Percentiles rank a stretch among this genome's conserved stretches.
Conservation (phyloP, 805 yeast species). For the Ogataea polymorpha region DNA sequence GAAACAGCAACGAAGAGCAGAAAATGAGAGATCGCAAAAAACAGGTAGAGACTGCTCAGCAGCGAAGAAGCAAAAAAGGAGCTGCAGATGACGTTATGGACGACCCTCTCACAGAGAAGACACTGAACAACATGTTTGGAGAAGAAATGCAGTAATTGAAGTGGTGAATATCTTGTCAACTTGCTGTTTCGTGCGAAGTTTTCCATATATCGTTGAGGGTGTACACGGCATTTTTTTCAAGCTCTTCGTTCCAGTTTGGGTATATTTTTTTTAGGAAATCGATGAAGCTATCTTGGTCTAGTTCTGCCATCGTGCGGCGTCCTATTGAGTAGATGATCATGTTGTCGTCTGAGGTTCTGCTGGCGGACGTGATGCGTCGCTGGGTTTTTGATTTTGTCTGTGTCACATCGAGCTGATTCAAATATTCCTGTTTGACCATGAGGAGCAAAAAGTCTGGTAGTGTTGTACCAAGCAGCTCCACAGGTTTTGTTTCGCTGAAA, state of each 20-base stretch:
- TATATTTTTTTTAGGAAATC: slow-evolving; percentile 26
- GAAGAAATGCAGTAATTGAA: slow-evolving; percentile 26
- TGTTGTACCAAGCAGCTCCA: slow-evolving; percentile 21
- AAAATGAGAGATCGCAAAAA: slow-evolving; percentile 44
- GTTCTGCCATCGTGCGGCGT: slow-evolving; percentile 27
- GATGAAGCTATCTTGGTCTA: slow-evolving; percentile 24
- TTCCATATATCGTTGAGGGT: slow-evolving; percentile 25
- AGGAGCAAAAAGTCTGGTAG: slow-evolving; percentile 21
- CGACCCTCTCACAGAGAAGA: slow-evolving; percentile 70
- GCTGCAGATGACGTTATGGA: slow-evolving; percentile 51
- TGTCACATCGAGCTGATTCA: slow-evolving; percentile 23
- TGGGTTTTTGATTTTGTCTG: slow-evolving; percentile 8
- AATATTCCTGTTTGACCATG: slow-evolving; percentile 28
- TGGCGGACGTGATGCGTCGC: slow-evolving; percentile 8
- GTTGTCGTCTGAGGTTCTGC: slow-evolving; percentile 22
- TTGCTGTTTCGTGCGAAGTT: slow-evolving; percentile 1
- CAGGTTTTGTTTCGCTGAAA: slow-evolving; percentile 21
- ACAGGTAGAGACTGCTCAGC: slow-evolving; percentile 50
- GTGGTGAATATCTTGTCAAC: neutral
- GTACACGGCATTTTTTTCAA: slow-evolving; percentile 25
- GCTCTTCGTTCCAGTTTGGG: slow-evolving; percentile 30
- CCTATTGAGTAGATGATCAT: slow-evolving; percentile 29
- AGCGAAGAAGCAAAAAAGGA: slow-evolving; percentile 39
- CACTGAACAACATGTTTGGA: slow-evolving; percentile 57
- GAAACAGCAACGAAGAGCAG: slow-evolving; percentile 36